These are phyloP conservation scores for Cucumis melo DNA, from an alignment of 306 rosid species.

Conservation along the genomic window DNA sequence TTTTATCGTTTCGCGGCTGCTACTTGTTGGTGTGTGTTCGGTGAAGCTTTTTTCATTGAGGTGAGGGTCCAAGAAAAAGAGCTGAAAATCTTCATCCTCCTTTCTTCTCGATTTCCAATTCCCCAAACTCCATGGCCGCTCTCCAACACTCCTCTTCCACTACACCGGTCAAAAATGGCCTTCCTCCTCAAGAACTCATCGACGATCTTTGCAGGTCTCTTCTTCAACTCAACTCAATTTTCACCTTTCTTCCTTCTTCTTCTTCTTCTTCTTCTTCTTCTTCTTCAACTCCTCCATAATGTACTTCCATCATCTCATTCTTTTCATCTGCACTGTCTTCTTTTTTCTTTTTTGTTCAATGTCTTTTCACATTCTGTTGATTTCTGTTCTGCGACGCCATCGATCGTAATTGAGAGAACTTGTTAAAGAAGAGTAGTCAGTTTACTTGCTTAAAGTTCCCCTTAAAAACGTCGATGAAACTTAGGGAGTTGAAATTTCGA, in stretches of 20 bases:
- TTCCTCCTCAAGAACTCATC: slow-evolving; percentile 81
- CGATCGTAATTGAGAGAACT: background rate
- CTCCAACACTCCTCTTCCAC: slow-evolving; percentile 47
- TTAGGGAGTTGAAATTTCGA: background rate
- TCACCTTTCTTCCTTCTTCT: background rate
- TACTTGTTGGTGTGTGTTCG: background rate
- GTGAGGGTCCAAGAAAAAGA: background rate
- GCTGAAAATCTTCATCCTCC: background rate
- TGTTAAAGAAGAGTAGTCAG: background rate
- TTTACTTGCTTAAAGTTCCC: background rate
- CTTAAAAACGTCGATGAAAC: background rate
- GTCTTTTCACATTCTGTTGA: background rate
- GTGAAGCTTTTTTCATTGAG: background rate
- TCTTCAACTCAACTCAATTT: background rate
- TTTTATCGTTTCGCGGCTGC: background rate
- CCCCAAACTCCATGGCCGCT: slow-evolving; percentile 41
- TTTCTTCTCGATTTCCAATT: background rate
- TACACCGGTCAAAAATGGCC: slow-evolving; percentile 52
- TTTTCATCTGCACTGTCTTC: background rate
- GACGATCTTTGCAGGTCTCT: slow-evolving; percentile 85
- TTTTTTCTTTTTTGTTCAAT: background rate
- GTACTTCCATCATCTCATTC: background rate
- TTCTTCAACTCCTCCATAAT: background rate
- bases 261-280: background rate
- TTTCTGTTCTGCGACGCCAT: background rate